Evolutionary conservation across 805 yeast species (phyloP).

Genomic region (Candida jianshihensis): DNA sequence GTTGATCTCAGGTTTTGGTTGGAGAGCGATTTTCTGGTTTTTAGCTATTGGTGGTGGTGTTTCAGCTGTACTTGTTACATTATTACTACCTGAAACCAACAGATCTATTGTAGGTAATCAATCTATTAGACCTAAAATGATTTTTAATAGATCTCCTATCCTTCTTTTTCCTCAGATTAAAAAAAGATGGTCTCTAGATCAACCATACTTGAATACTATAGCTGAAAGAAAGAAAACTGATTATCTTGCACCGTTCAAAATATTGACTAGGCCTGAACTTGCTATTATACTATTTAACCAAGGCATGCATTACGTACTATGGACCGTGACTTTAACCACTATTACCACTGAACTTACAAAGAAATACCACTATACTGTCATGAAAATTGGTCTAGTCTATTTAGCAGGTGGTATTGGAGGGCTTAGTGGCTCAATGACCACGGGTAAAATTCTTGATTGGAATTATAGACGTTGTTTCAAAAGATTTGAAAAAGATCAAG

Average conservation of each 20-base stretch:
- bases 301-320: slow-evolving; percentile 57
- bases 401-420: slow-evolving; percentile 67
- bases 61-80: slow-evolving; percentile 27
- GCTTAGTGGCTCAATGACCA: slow-evolving; percentile 44
- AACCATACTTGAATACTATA: slow-evolving; percentile 26
- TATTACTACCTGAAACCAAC: slow-evolving; percentile 67
- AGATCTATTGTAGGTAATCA: slow-evolving; percentile 73
- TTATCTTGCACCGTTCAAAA: slow-evolving; percentile 33
- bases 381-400: slow-evolving; percentile 60
- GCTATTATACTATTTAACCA: slow-evolving; percentile 45
- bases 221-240: slow-evolving; percentile 21
- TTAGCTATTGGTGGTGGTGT: slow-evolving; percentile 56
- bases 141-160: slow-evolving; percentile 40
- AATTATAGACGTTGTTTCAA: slow-evolving; percentile 29
- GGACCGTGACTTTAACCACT: slow-evolving; percentile 45
- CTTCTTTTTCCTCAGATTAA: slow-evolving; percentile 16
- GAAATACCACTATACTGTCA: slow-evolving; percentile 42
- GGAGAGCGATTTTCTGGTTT: slow-evolving; percentile 81
- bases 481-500: slow-evolving; percentile 15
- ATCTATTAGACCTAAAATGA: slow-evolving; percentile 42
- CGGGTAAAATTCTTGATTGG: slow-evolving; percentile 51
- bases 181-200: slow-evolving; percentile 20
- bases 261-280: slow-evolving; percentile 39
- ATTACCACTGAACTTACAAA: slow-evolving; percentile 40
- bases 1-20: slow-evolving; percentile 39